Conservation (phyloP, 345 rosid species). For the Rhodamnia rubescens region DNA sequence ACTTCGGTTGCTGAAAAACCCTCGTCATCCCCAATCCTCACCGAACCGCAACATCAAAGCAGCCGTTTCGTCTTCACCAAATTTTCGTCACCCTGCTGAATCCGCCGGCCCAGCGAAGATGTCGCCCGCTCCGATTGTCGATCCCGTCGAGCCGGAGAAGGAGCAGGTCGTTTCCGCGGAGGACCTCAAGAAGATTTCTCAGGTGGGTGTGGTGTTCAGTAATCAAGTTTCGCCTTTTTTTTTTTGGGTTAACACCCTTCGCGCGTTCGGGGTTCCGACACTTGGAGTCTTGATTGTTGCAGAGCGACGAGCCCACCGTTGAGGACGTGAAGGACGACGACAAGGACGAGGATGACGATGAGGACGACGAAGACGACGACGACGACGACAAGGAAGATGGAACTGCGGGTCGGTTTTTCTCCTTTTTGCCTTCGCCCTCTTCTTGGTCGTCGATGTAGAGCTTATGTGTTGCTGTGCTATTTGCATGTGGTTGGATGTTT, state of each 20-base stretch:
- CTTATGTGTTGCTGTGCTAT: neutral
- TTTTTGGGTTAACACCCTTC: neutral
- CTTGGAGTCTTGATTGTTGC: neutral
- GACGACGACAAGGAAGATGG: conserved; percentile 57
- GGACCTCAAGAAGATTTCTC: neutral
- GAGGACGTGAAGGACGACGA: conserved; percentile 75
- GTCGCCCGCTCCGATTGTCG: conserved; percentile 2
- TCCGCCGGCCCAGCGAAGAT: neutral
- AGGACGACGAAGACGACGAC: conserved; percentile 62
- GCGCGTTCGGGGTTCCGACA: neutral
- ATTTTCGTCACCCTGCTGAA: neutral
- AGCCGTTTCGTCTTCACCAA: neutral
- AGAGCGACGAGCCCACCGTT: conserved; percentile 44
- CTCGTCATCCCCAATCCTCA: neutral
- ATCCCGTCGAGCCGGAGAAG: neutral
- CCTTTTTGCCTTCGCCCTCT: neutral
- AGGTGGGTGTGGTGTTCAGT: neutral
- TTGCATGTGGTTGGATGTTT: neutral
- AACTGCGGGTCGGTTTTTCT: conserved; percentile 27
- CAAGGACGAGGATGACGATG: conserved; percentile 50
- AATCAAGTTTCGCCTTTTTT: neutral
- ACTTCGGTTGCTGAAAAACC: neutral
- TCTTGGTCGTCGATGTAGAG: neutral
- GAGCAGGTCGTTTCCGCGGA: neutral
- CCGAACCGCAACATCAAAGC: neutral